A percentile compares a stretch with the other conserved stretches of the same genome.
Evolutionary conservation across 345 rosid genomes (phyloP).

Genomic region (Populus pruinosa): DNA sequence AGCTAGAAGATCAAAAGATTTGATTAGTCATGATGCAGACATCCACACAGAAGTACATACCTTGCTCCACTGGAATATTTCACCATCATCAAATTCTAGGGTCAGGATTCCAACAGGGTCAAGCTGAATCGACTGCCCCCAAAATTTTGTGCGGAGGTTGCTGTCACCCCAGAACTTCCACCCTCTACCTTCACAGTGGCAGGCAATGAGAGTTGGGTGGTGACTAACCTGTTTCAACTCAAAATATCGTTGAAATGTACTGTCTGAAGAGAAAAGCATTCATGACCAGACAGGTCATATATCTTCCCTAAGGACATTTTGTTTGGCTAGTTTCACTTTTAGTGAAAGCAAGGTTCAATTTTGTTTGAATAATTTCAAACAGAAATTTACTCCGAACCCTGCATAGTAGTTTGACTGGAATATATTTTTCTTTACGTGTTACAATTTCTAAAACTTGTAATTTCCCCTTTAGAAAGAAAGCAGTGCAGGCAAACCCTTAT

Average conservation of each 20-base stretch:
- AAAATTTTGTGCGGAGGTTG: constrained; percentile 84
- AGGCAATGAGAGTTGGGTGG: constrained; percentile 93
- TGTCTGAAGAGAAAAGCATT: background rate
- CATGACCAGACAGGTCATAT: background rate
- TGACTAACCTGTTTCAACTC: constrained; percentile 75
- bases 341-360: background rate
- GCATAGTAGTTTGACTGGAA: background rate
- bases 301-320: background rate
- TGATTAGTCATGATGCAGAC: constrained; percentile 2
- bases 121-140: constrained; percentile 99
- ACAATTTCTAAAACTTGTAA: background rate
- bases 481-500: background rate
- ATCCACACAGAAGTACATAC: constrained; percentile 26
- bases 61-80: constrained; percentile 95
- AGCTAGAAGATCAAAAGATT: constrained; percentile 13
- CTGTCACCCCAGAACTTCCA: constrained; percentile 99
- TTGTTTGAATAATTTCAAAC: background rate
- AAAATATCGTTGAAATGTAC: background rate
- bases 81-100: constrained; percentile 95
- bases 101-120: constrained; percentile 87
- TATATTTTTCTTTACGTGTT: background rate
- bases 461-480: background rate
- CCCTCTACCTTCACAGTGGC: constrained; percentile 96
- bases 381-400: background rate
- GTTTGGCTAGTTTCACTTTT: background rate